These are phyloP conservation scores for Begonia loranthoides DNA, from an alignment of 306 rosid genomes.

Conservation along the genomic window DNA sequence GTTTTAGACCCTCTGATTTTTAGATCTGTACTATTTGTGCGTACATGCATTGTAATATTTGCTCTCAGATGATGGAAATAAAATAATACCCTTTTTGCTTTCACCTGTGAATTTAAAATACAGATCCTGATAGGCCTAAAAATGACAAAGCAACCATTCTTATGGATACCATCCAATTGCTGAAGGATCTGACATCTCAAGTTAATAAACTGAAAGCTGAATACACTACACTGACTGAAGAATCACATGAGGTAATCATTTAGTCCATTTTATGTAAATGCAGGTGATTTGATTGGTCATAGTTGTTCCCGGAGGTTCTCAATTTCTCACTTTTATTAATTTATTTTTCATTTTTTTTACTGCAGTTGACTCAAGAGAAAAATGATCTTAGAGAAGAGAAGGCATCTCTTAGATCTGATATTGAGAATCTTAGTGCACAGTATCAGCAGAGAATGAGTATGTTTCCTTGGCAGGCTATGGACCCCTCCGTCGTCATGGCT, in stretches of 20 bases:
- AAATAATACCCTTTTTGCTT: constrained; percentile 4
- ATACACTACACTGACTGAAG: constrained; percentile 54
- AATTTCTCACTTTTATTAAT: neutral
- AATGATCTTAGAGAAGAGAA: constrained; percentile 93
- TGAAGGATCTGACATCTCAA: constrained; percentile 59
- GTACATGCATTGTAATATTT: neutral
- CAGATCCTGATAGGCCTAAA: constrained; percentile 91
- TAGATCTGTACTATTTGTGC: neutral
- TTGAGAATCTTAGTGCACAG: constrained; percentile 41
- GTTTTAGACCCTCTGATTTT: neutral
- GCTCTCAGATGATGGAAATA: neutral
- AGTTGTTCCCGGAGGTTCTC: too few relatives aligned
- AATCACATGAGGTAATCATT: constrained; percentile 55
- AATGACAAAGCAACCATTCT: constrained; percentile 90
- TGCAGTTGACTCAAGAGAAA: constrained; percentile 56
- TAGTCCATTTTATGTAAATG: neutral
- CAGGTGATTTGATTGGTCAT: too few relatives aligned
- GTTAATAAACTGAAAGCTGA: constrained; percentile 56
- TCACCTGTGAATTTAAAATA: constrained; percentile 16
- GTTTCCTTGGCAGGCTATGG: constrained; percentile 33
- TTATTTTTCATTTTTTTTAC: neutral
- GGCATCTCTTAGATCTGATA: constrained; percentile 55
- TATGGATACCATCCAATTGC: constrained; percentile 56
- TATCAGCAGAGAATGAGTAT: constrained; percentile 24
- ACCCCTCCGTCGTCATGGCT: constrained; percentile 25